These are phyloP conservation scores for Apiotrichum montevideense DNA, from an alignment of 1,284 basidiomycete genomes.

Conservation along the genomic window DNA sequence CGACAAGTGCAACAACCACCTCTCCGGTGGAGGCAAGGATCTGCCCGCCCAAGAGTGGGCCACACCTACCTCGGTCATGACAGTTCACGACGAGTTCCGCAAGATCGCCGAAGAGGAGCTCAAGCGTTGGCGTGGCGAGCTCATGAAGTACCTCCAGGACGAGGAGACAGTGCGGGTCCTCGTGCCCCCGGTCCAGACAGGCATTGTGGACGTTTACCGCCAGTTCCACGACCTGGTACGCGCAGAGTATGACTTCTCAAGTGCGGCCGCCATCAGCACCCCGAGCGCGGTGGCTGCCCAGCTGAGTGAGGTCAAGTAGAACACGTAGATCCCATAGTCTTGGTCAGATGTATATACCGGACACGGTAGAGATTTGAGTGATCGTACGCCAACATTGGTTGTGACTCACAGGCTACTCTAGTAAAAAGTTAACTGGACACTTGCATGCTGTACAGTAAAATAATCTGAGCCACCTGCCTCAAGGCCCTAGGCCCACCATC, in stretches of 20 bases:
- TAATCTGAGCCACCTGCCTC: too few relatives aligned
- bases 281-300: constrained; percentile 36
- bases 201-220: constrained; percentile 66
- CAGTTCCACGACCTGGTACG: constrained; percentile 57
- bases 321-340: too few relatives aligned
- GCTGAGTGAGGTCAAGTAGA: constrained; percentile 4
- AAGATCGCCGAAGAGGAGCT: constrained; percentile 52
- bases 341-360: too few relatives aligned
- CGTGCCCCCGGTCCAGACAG: constrained; percentile 63
- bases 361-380: too few relatives aligned
- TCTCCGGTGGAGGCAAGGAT: constrained; percentile 26
- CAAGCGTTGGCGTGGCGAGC: constrained; percentile 52
- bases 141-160: constrained; percentile 72
- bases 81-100: constrained; percentile 55
- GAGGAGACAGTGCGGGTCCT: constrained; percentile 68
- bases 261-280: constrained; percentile 41
- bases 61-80: constrained; percentile 44
- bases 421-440: too few relatives aligned
- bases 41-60: constrained; percentile 54
- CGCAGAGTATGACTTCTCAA: constrained; percentile 49
- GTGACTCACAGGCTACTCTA: too few relatives aligned
- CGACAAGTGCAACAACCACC: constrained; percentile 49
- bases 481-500: too few relatives aligned
- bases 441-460: too few relatives aligned
- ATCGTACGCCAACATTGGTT: too few relatives aligned